Base-by-base conservation (phyloP, 805 yeast species). In the Candida taoyuanica region DNA sequence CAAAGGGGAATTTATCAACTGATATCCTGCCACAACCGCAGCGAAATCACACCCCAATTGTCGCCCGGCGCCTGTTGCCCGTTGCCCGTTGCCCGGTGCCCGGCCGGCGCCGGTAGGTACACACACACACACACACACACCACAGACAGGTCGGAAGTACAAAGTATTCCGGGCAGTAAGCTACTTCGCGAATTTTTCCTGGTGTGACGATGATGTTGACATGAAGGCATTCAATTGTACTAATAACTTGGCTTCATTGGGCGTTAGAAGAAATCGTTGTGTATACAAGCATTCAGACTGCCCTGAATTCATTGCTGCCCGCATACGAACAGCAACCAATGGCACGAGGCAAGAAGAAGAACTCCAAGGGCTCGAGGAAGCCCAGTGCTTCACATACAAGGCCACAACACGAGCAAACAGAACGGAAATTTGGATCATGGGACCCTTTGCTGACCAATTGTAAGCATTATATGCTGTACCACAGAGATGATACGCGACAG, bases 291-390 rank as follows among this genome's bases (percentile, higher is more conserved):
- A n/a, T n/a, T n/a, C n/a, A n/a, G n/a, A n/a, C n/a, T n/a, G n/a
- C n/a, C n/a, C n/a, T n/a, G n/a, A n/a, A n/a, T n/a, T n/a, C n/a
- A n/a, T n/a, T n/a, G n/a, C n/a, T n/a, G n/a, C n/a, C n/a, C n/a
- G n/a, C n/a, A n/a, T n/a, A n/a, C n/a, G n/a, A n/a, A n/a, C n/a
- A n/a, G n/a, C n/a, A n/a, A n/a, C n/a, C n/a, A 8, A 47, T 47
- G 30, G 45, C 49, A 13, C 37, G 48, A 38, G 40, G 34, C 16
- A 48, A 43, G 37, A 43, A 48, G 39, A 48, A 43, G 46, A 41
- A 41, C 37, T 44, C 49, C 3, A 49, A 48, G 46, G 42, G 47
- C 46, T 35, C 45, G 20, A 35, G 49, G 48, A 44, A 44, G 32
- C 25, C 40, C 34, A 36, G 43, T n/a, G 31, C 21, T 20, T 17